Percentiles rank a stretch among this genome's conserved stretches.
Conservation (phyloP, 176 grass and related monocot species). For the Poa annua region DNA sequence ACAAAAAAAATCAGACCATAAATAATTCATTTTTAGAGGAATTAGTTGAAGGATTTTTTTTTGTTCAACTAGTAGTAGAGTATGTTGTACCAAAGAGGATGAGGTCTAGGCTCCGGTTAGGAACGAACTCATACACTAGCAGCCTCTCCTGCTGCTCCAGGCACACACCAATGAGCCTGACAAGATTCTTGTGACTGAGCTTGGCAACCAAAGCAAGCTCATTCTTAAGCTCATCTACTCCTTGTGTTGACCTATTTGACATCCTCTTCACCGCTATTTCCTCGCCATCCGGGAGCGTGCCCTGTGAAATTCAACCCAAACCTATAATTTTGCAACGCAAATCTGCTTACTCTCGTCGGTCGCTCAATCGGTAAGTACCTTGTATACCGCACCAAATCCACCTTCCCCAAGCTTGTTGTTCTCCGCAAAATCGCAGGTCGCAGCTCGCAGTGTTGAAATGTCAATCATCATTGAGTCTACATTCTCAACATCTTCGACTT, state of each 20-base stretch:
- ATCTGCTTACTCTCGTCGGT: no score
- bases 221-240: not conserved
- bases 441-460: no score
- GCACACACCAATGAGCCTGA: constrained; percentile 35
- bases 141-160: constrained; percentile 35
- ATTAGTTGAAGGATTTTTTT: no score
- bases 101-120: constrained; percentile 36
- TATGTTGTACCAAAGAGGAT: constrained; percentile 5
- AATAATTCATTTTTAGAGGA: no score
- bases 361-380: no score
- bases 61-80: not conserved
- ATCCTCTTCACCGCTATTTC: not conserved
- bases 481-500: no score
- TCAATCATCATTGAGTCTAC: no score
- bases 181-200: not conserved
- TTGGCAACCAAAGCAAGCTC: not conserved
- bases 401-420: no score
- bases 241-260: not conserved
- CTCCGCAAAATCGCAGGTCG: no score
- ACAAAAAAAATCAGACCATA: no score
- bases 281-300: not conserved
- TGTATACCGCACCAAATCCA: no score
- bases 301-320: not conserved
- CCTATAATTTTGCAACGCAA: not conserved
- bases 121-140: constrained; percentile 35